Evolutionary conservation across 169 alveolate genomes (phyloP).

Genomic region (Plasmodium vinckei): DNA sequence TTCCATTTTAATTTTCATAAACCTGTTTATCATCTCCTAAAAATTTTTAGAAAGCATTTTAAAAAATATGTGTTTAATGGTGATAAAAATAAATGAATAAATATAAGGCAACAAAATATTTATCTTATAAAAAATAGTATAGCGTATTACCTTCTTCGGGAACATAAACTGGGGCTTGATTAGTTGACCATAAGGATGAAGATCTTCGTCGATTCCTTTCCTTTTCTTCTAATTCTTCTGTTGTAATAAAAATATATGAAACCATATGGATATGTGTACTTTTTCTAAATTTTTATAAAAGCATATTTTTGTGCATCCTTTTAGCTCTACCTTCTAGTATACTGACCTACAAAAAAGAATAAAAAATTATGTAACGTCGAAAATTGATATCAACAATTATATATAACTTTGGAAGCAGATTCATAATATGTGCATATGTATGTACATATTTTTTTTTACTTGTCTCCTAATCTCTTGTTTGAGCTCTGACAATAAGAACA

Average conservation of each 20-base stretch:
- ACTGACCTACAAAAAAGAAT: constrained; percentile 22
- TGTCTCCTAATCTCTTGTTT: constrained; percentile 74
- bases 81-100: not conserved
- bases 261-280: not conserved
- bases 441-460: not conserved
- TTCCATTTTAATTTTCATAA: not conserved
- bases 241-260: not conserved
- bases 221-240: constrained; percentile 67
- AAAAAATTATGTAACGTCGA: not conserved
- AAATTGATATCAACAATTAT: not conserved
- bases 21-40: constrained; percentile 27
- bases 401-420: not conserved
- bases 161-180: constrained; percentile 32
- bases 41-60: not conserved
- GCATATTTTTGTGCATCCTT: not conserved
- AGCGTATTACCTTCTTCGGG: constrained; percentile 25
- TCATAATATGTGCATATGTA: too few relatives aligned
- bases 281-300: not conserved
- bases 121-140: not conserved
- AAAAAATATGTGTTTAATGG: not conserved
- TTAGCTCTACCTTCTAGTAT: constrained; percentile 32
- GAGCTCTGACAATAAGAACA: constrained; percentile 49
- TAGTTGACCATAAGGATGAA: constrained; percentile 47
- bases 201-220: constrained; percentile 48
- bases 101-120: constrained; percentile 1